Percentiles rank a stretch among this genome's conserved stretches.
Evolutionary conservation across 495 filamentous ascomycete species (phyloP).

Genomic region (Emericellopsis terricola): DNA sequence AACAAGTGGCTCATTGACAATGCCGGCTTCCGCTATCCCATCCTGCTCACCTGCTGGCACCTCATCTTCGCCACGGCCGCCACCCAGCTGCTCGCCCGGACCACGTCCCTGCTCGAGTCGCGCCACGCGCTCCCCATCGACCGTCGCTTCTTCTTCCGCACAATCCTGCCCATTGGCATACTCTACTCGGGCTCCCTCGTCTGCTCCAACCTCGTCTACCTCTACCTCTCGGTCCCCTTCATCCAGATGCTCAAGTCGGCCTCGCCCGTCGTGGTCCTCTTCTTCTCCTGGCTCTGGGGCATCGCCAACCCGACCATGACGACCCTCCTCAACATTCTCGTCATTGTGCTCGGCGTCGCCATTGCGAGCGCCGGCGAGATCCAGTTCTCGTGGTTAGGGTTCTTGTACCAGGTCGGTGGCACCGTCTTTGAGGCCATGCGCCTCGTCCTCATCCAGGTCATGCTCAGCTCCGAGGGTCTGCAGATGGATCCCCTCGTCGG

Average conservation of each 20-base stretch:
- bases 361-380: conserved; percentile 65
- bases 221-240: conserved; percentile 61
- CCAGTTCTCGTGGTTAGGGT: conserved; percentile 47
- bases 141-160: conserved; percentile 44
- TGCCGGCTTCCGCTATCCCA: conserved; percentile 44
- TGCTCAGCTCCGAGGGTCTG: conserved; percentile 44
- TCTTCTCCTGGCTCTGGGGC: conserved; percentile 46
- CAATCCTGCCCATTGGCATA: conserved; percentile 57
- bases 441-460: conserved; percentile 59
- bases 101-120: conserved; percentile 47
- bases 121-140: conserved; percentile 54
- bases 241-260: conserved; percentile 74
- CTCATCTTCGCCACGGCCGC: conserved; percentile 53
- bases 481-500: conserved; percentile 77
- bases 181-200: conserved; percentile 57
- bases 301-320: conserved; percentile 40
- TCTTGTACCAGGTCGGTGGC: conserved; percentile 51
- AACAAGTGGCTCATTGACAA: conserved; percentile 81
- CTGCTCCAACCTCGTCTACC: conserved; percentile 54
- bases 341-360: conserved; percentile 58
- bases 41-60: conserved; percentile 62
- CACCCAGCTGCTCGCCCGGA: conserved; percentile 54
- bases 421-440: conserved; percentile 59
- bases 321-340: conserved; percentile 44
- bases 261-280: conserved; percentile 48